phyloP scores from a whole-genome alignment of 2,329 filamentous ascomycete genomes.

The Xylariaceae sp. region DNA sequence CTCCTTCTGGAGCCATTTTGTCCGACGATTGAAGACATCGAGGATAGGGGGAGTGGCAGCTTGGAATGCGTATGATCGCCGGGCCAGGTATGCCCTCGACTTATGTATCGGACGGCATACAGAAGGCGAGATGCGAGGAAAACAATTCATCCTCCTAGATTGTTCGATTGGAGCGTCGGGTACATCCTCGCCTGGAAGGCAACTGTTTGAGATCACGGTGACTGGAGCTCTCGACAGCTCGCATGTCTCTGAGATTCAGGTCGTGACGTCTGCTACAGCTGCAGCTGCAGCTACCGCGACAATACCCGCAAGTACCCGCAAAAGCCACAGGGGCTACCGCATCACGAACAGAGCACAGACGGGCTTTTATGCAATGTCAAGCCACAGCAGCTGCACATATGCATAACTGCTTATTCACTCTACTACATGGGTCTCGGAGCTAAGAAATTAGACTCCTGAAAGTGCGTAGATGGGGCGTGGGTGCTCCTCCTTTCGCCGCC shows the following conservation, averaged over 20 bases:
- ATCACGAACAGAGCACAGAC: too few relatives aligned
- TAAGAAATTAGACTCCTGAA: slow-evolving; percentile 2
- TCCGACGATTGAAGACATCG: slow-evolving; percentile 84
- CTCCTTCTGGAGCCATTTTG: slow-evolving; percentile 90
- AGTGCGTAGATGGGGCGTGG: not conserved
- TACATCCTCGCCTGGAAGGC: slow-evolving; percentile 20
- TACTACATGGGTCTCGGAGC: not conserved
- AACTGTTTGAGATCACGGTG: not conserved
- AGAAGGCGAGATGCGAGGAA: slow-evolving; percentile 15
- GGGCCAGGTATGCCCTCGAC: slow-evolving; percentile 10
- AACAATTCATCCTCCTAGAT: slow-evolving; percentile 25
- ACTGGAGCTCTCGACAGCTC: not conserved
- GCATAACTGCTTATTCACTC: not conserved
- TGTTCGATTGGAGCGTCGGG: slow-evolving; percentile 12
- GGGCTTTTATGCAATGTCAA: too few relatives aligned
- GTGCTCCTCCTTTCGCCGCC: slow-evolving; percentile 14
- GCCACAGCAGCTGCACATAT: too few relatives aligned
- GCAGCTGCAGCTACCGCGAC: too few relatives aligned
- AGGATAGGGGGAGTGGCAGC: slow-evolving; percentile 72
- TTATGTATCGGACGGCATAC: slow-evolving; percentile 11
- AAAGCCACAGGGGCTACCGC: too few relatives aligned
- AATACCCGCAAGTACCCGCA: too few relatives aligned
- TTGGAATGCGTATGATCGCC: slow-evolving; percentile 71
- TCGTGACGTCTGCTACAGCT: too few relatives aligned
- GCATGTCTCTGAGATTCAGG: not conserved